Conservation (phyloP, 495 filamentous ascomycete species). For the Schizothecium vesticola region DNA sequence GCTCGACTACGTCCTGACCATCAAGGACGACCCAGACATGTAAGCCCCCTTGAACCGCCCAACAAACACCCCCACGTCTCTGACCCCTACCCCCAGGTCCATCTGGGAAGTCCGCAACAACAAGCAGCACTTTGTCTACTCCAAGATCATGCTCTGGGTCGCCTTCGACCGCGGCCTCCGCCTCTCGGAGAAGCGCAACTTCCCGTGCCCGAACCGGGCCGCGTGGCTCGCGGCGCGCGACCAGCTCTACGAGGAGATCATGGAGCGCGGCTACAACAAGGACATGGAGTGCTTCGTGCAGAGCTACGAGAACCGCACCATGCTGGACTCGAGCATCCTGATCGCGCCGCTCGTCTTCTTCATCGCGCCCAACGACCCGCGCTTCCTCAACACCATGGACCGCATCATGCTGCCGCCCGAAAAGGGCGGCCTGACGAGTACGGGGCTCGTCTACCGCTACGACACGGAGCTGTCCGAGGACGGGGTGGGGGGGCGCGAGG, state of each 20-base stretch:
- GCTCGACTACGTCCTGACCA: constrained; percentile 49
- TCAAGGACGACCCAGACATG: constrained; percentile 60
- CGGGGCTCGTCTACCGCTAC: constrained; percentile 67
- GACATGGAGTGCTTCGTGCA: constrained; percentile 62
- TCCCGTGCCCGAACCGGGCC: constrained; percentile 61
- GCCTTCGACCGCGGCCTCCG: constrained; percentile 67
- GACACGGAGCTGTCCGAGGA: constrained; percentile 60
- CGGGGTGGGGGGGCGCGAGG: constrained; percentile 67
- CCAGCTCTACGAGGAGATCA: constrained; percentile 64
- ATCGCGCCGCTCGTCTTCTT: constrained; percentile 73
- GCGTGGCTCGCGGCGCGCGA: constrained; percentile 60
- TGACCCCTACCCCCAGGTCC: constrained; percentile 31
- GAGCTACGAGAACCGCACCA: constrained; percentile 62
- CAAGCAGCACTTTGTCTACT: constrained; percentile 68
- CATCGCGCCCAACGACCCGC: constrained; percentile 64
- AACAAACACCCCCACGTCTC: no score
- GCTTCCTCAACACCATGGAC: constrained; percentile 64
- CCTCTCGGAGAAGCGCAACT: constrained; percentile 61
- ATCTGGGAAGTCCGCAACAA: constrained; percentile 73
- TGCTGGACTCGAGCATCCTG: constrained; percentile 64
- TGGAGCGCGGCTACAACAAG: constrained; percentile 61
- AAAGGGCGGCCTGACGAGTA: constrained; percentile 65
- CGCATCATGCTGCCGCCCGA: constrained; percentile 60
- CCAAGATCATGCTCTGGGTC: constrained; percentile 73
- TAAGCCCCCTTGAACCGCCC: neutral